Base-by-base conservation (phyloP, 2,329 filamentous ascomycete genomes). In the Fusarium avenaceum region DNA sequence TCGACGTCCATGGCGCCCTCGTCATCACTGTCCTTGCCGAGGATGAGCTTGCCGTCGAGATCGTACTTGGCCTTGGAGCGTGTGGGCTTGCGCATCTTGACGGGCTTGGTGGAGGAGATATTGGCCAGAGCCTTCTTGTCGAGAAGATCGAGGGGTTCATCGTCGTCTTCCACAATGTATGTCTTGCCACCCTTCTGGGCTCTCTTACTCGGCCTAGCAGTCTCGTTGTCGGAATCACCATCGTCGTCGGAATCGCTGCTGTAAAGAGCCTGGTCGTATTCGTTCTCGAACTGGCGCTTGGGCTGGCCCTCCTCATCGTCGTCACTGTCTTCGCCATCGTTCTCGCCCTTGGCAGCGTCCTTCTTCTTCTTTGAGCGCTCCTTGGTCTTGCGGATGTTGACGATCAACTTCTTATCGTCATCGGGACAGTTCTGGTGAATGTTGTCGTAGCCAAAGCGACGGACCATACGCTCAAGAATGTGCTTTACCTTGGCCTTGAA, bases 401-500 rank as follows among this genome's bases (percentile, higher is more conserved):
- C 86, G 40, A 99, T 91, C 56, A 99, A 84, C 80, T 98, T 99
- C 72, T 89, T 89, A 80, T 97, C 95, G 22, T 88, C 88, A 74
- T 96, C 92, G 4, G 94, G 95, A 60, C 92, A 94, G 77, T 92
- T 85, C 69, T 88, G 87, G 80, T 96, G 92, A 14, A 99, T 87
- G 30, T 88, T 80, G 3, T 95, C 91, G 45, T 92, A 91, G 47
- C 96, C 94, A 76, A 97, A 98, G 57, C 95, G 89, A 47, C 95
- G 89, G 22, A 98, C 91, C 86, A 97, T 93, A 52, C 96, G 89
- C 81, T 99, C 96, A 17, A 99, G 83, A 67, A 99, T 98, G 76
- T 97, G 94, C 88, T 97, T 98, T 72, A 99, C 94, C 84, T 98
- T 99, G 49, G 92, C 90, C 75, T 95, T 93, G 83, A 99, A 96